Evolutionary conservation across 306 rosid genomes (phyloP).

Genomic region (Dalbergia cochinchinensis): DNA sequence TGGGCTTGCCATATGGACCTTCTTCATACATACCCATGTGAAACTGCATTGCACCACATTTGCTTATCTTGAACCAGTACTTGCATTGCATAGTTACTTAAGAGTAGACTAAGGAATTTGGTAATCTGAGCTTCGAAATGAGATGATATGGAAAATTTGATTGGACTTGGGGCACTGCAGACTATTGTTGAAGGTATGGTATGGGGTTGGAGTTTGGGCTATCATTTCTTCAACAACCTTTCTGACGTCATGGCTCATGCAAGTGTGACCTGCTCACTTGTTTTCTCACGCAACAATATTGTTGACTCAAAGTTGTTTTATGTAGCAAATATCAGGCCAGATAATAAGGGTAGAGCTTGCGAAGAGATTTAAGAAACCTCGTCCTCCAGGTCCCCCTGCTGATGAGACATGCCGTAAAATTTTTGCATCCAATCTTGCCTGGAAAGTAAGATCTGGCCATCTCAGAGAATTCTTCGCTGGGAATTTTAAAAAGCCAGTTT

Average conservation of each 20-base stretch:
- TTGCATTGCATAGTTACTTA: not conserved
- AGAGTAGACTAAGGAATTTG: not conserved
- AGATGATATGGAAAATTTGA: constrained; percentile 7
- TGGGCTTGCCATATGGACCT: not conserved
- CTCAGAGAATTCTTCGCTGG: constrained; percentile 72
- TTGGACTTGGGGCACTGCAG: constrained; percentile 5
- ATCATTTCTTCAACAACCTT: not conserved
- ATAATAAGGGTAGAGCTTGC: constrained; percentile 72
- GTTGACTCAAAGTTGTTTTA: constrained; percentile 42
- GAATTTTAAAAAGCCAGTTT: constrained; percentile 74
- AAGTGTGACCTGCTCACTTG: not conserved
- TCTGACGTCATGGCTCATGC: not conserved
- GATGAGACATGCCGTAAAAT: constrained; percentile 69
- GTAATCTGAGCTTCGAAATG: constrained; percentile 28
- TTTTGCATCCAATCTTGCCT: constrained; percentile 78
- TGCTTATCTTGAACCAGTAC: not conserved
- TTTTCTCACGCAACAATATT: constrained; percentile 23
- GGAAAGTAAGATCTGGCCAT: constrained; percentile 83
- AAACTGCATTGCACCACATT: too few relatives aligned
- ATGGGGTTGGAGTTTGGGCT: not conserved
- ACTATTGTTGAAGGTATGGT: constrained; percentile 8
- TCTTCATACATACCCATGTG: too few relatives aligned
- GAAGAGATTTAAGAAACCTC: constrained; percentile 77
- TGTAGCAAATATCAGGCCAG: constrained; percentile 79
- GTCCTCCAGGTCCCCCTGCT: constrained; percentile 61